Conservation (phyloP, 306 rosid species). For the Vicia villosa region DNA sequence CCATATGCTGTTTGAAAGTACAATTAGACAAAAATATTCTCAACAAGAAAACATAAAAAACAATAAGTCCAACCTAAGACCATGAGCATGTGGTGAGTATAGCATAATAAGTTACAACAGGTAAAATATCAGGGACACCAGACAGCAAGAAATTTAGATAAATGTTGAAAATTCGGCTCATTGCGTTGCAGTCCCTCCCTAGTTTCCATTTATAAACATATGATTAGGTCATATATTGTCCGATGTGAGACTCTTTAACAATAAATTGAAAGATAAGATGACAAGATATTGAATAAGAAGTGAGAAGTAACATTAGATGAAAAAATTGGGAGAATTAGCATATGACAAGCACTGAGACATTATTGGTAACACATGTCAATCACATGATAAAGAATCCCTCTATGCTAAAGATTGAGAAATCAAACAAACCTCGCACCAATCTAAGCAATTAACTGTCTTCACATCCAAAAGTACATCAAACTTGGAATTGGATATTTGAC, state of each 20-base stretch:
- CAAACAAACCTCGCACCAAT: conserved; percentile 81
- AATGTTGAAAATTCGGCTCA: background rate
- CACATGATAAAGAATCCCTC: background rate
- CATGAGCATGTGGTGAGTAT: background rate
- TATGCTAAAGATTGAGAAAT: conserved; percentile 16
- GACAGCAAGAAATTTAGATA: background rate
- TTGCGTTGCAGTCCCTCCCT: no score
- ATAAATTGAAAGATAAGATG: background rate
- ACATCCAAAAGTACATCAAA: conserved; percentile 50
- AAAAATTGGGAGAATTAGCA: background rate
- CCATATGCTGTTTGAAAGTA: background rate
- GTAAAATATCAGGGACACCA: background rate
- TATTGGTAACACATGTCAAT: background rate
- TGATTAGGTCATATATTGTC: no score
- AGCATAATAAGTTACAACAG: background rate
- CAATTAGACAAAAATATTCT: background rate
- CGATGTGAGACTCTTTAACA: no score
- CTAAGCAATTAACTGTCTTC: conserved; percentile 80
- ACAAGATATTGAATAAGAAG: background rate
- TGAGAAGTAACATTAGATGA: background rate
- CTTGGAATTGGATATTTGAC: conserved; percentile 51
- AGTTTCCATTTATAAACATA: no score
- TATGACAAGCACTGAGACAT: background rate
- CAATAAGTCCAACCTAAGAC: background rate
- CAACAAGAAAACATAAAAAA: background rate